Evolutionary conservation across 2,329 filamentous ascomycete genomes (phyloP).

Genomic region (Beauveria bassiana): DNA sequence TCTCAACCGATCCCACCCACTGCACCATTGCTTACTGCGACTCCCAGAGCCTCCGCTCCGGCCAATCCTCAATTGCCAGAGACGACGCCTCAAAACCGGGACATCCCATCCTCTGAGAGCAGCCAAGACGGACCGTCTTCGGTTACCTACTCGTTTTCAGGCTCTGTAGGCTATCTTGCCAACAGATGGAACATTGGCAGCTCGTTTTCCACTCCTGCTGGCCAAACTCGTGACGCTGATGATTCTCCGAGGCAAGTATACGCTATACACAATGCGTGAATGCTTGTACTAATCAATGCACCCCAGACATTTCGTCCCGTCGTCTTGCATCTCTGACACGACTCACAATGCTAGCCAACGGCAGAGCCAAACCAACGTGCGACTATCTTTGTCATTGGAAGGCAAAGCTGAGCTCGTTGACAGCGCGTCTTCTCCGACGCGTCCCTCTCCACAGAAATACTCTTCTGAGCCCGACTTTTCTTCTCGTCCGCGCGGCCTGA

Average conservation of each 20-base stretch:
- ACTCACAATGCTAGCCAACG: constrained; percentile 26
- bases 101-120: constrained; percentile 21
- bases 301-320: constrained; percentile 35
- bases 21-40: constrained; percentile 11
- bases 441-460: constrained; percentile 53
- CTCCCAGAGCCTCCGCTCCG: not conserved
- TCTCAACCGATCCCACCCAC: constrained; percentile 7
- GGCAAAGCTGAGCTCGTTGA: constrained; percentile 78
- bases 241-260: constrained; percentile 39
- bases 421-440: constrained; percentile 45
- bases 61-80: constrained; percentile 5
- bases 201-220: constrained; percentile 43
- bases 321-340: constrained; percentile 34
- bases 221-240: constrained; percentile 30
- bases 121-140: constrained; percentile 20
- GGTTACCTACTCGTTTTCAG: constrained; percentile 33
- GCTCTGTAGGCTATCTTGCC: constrained; percentile 42
- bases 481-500: constrained; percentile 46
- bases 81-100: constrained; percentile 20
- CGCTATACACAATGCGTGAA: not conserved
- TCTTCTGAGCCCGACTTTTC: constrained; percentile 39
- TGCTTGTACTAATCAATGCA: not conserved
- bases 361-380: constrained; percentile 48
- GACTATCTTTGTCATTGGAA: constrained; percentile 77
- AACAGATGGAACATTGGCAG: constrained; percentile 50